Evolutionary conservation across 805 yeast species (phyloP), one percentile per base, ranked within the genome.

Genomic region (Schwanniomyces sp.): DNA sequence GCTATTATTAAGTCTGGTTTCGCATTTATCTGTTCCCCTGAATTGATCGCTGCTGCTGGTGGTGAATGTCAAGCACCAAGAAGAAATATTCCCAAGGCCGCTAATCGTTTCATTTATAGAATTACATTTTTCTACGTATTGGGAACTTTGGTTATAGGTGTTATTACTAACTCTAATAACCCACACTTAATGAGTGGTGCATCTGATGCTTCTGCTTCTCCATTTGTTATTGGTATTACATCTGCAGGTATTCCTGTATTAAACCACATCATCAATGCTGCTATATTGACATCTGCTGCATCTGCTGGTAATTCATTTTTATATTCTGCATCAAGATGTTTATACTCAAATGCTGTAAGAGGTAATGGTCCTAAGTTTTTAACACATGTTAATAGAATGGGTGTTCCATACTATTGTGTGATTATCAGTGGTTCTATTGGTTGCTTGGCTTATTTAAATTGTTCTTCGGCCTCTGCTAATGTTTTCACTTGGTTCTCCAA

Each of bases 21-120:
- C 55, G 80, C 87, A 3, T 84, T 82, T 59, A 79, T 84, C 52
- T 72, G 82, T 42, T 67, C 84, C 24, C 88, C 88, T 14, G 89
- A 84, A 67, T 70, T 84, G 56, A 74, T 85, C 42, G 82, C 88
- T 5, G 83, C 91, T 16, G 94, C 96, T 0, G 88, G 85, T 58
- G 67, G 49, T 29, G 76, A 71, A 52, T 58, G 67, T 34, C 50
- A 60, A 17, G 62, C 63, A 34, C 74, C 76, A 26, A 57, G 75
- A 41, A 52, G 61, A 25, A 66, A 67, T 34, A 62, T 70, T 44
- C 81, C 85, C 21, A 82, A 81, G 61, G 88, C 88, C 18, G 74
- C 86, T 30, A 72, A 68, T 39, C 74, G 84, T 55, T 81, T 82
- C 51, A 72, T 84, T 46, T 82, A 77, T 70, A 61, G 80, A 72